phyloP scores from a whole-genome alignment of 441 rosid species.

The Sinapis alba region DNA sequence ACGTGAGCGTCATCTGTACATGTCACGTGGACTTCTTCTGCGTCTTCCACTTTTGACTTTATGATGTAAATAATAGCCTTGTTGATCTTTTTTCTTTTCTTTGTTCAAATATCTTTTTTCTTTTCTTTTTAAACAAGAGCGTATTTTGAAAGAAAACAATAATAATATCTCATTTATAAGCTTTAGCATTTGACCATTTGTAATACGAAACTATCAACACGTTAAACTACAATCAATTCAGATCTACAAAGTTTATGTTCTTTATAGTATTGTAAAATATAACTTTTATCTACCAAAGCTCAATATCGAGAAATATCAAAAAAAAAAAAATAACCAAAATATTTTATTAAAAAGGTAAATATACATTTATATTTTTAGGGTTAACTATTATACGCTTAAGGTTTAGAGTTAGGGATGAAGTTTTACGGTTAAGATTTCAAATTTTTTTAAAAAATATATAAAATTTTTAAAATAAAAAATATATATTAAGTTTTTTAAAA shows the following conservation, averaged over 20 bases:
- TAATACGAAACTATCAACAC: background rate
- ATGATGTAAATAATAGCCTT: constrained; percentile 1
- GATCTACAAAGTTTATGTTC: background rate
- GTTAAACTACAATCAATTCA: background rate
- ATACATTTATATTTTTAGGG: too few relatives aligned
- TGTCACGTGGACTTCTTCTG: constrained; percentile 38
- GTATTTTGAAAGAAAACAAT: background rate
- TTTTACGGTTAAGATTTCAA: too few relatives aligned
- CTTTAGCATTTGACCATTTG: background rate
- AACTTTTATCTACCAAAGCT: background rate
- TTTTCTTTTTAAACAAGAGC: background rate
- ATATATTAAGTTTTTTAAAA: too few relatives aligned
- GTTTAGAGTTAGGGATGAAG: too few relatives aligned
- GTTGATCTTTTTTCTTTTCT: background rate
- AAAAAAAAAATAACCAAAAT: too few relatives aligned
- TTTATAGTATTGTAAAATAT: background rate
- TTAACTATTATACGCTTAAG: too few relatives aligned
- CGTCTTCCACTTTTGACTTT: constrained; percentile 24
- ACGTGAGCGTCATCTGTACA: constrained; percentile 38
- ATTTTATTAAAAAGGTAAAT: too few relatives aligned
- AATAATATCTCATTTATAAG: background rate
- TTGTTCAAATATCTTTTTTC: background rate
- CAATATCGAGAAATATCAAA: too few relatives aligned
- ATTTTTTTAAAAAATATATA: too few relatives aligned
- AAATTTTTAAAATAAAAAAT: too few relatives aligned